Evolutionary conservation across 208 protist genomes (phyloP).

Genomic region (Phytomonas sp.): DNA sequence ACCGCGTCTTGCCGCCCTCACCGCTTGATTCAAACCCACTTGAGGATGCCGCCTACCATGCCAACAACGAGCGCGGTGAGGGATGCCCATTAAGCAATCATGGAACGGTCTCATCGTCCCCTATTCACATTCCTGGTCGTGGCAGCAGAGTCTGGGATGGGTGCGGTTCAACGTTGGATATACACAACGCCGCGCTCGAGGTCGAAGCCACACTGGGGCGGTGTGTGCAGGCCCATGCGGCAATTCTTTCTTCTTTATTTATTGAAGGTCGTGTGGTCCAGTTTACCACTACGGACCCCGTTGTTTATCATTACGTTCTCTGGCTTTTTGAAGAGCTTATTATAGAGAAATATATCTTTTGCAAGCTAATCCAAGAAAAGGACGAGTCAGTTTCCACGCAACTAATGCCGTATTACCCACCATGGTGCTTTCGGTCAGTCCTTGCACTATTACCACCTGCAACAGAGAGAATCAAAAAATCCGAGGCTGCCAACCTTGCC

Average conservation of each 20-base stretch:
- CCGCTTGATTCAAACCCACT: constrained; percentile 19
- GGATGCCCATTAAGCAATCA: constrained; percentile 58
- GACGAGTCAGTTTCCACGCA: background rate
- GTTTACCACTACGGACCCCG: constrained; percentile 34
- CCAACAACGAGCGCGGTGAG: constrained; percentile 47
- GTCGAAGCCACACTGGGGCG: constrained; percentile 14
- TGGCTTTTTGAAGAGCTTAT: constrained; percentile 54
- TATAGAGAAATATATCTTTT: constrained; percentile 21
- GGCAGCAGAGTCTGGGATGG: constrained; percentile 8
- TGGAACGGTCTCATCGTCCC: constrained; percentile 19
- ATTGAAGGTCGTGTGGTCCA: constrained; percentile 55
- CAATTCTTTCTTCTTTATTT: constrained; percentile 58
- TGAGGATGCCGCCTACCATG: constrained; percentile 61
- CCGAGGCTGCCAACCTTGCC: constrained; percentile 16
- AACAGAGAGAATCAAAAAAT: background rate
- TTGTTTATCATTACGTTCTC: constrained; percentile 40
- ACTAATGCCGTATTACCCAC: constrained; percentile 36
- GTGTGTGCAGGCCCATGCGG: constrained; percentile 62
- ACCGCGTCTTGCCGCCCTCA: constrained; percentile 21
- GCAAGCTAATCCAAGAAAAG: constrained; percentile 1
- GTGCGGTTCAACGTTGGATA: background rate
- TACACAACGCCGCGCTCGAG: background rate
- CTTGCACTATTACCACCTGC: constrained; percentile 45
- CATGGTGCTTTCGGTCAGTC: constrained; percentile 30
- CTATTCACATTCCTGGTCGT: constrained; percentile 31